These are phyloP conservation scores for Alectoria sarmentosa DNA, from an alignment of 495 filamentous ascomycete genomes.

Conservation along the genomic window DNA sequence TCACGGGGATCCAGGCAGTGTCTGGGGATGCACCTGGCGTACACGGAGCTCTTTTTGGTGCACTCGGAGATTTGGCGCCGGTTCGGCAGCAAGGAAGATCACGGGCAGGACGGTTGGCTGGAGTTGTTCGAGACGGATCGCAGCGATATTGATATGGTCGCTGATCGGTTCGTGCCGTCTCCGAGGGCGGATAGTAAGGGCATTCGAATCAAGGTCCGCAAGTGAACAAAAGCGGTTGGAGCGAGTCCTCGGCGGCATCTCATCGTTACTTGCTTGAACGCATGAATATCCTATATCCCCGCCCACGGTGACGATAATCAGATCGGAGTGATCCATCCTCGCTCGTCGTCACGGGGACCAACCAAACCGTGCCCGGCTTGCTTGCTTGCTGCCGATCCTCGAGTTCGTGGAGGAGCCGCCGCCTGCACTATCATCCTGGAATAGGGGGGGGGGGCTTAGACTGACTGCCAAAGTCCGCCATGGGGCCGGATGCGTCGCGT, in stretches of 20 bases:
- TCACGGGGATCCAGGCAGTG: constrained; percentile 35
- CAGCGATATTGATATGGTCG: constrained; percentile 24
- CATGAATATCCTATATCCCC: too few relatives aligned
- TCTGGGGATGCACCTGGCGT: constrained; percentile 35
- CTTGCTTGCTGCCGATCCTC: constrained; percentile 5
- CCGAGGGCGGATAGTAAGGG: constrained; percentile 18
- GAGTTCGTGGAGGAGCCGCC: not conserved
- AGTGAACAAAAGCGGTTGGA: too few relatives aligned
- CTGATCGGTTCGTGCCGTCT: constrained; percentile 24
- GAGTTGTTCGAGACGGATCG: constrained; percentile 26
- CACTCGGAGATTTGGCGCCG: constrained; percentile 30
- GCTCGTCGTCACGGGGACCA: not conserved
- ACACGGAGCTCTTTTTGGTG: constrained; percentile 33
- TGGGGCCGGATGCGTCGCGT: constrained; percentile 14
- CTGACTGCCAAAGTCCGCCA: constrained; percentile 10
- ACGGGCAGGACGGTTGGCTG: constrained; percentile 12
- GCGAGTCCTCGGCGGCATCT: too few relatives aligned
- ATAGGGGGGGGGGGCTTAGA: constrained; percentile 9
- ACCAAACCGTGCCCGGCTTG: constrained; percentile 1
- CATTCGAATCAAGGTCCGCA: constrained; percentile 19
- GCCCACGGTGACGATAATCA: constrained; percentile 13
- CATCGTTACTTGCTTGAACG: too few relatives aligned
- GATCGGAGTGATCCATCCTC: constrained; percentile 1
- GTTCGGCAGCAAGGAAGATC: constrained; percentile 28
- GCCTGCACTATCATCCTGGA: constrained; percentile 9